Percentiles rank a stretch among this genome's conserved stretches.
phyloP scores from a whole-genome alignment of 345 rosid species.

The Noccaea caerulescens region DNA sequence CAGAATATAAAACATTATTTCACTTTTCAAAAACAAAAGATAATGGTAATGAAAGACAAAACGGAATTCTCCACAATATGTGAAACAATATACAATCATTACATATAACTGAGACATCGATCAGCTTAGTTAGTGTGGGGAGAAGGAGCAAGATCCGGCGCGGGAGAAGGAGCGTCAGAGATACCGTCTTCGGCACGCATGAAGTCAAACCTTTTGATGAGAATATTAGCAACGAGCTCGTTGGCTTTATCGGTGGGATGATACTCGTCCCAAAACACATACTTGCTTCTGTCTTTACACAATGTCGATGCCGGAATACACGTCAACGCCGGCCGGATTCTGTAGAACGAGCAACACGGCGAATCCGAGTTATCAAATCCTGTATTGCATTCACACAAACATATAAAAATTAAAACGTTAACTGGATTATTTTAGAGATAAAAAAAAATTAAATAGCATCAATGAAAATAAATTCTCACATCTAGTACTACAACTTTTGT shows the following conservation, averaged over 20 bases:
- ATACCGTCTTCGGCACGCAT: conserved; percentile 36
- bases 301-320: conserved; percentile 82
- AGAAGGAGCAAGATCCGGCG: conserved; percentile 55
- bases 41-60: conserved; percentile 4
- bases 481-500: not conserved
- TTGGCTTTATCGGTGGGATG: conserved; percentile 89
- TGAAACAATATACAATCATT: conserved; percentile 27
- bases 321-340: conserved; percentile 82
- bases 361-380: conserved; percentile 81
- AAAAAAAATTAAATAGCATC: too few relatives aligned
- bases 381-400: conserved; percentile 29
- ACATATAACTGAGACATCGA: not conserved
- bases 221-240: conserved; percentile 77
- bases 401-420: not conserved
- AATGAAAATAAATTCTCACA: not conserved
- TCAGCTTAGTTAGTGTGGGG: conserved; percentile 30
- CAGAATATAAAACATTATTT: conserved; percentile 29
- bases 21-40: not conserved
- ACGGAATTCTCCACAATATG: conserved; percentile 28
- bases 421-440: not conserved
- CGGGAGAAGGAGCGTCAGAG: conserved; percentile 50
- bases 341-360: conserved; percentile 91
- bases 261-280: conserved; percentile 97
- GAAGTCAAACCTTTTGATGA: conserved; percentile 75
- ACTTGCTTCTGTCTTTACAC: conserved; percentile 85